These are phyloP conservation scores for Fraxinus pennsylvanica DNA, from an alignment of 257 asterid genomes.

Conservation along the genomic window DNA sequence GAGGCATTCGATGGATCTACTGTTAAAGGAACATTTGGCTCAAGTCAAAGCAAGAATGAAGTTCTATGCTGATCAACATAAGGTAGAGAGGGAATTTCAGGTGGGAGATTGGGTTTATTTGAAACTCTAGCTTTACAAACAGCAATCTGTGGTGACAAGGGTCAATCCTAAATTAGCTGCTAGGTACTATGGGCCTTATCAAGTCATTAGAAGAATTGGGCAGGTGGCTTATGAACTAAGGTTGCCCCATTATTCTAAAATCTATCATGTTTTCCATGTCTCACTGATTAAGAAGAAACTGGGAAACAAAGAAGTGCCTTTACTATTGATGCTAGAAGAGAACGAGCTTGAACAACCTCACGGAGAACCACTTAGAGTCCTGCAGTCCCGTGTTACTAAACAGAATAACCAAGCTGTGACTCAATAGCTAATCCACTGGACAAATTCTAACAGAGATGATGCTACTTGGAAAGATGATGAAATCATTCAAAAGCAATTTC, in stretches of 20 bases:
- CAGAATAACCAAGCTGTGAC: neutral
- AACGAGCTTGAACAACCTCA: neutral
- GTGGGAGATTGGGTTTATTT: conserved; percentile 16
- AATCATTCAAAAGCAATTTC: neutral
- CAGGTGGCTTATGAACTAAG: neutral
- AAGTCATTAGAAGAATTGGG: neutral
- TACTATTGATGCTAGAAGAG: neutral
- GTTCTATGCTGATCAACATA: neutral
- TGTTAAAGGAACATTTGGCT: neutral
- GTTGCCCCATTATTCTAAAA: neutral
- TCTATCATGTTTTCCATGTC: conserved; percentile 21
- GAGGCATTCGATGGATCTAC: neutral
- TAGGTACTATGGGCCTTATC: neutral
- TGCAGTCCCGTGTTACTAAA: neutral
- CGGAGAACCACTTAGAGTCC: neutral
- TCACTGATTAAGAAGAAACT: neutral
- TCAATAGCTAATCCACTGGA: neutral
- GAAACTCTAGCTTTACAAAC: neutral
- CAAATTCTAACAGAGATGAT: too few species aligned
- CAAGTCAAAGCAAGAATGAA: conserved; percentile 2
- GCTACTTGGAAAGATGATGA: neutral
- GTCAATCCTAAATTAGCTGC: neutral
- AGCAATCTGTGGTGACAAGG: neutral
- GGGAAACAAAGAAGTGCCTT: neutral
- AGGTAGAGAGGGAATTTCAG: neutral